These are phyloP conservation scores for Phalaenopsis equestris DNA, from an alignment of 106 monocot genomes.

Conservation along the genomic window DNA sequence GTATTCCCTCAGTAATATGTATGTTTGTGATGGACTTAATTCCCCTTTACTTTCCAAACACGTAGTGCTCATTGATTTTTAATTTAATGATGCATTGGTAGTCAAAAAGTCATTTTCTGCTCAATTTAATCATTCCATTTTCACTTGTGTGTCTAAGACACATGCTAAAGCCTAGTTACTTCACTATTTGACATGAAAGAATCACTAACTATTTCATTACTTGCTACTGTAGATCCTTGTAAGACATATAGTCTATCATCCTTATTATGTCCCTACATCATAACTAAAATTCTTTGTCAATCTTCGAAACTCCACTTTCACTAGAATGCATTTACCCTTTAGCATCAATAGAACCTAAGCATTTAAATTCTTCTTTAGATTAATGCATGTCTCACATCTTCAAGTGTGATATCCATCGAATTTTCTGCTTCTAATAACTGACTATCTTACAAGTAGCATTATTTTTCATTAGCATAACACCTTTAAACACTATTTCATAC, in stretches of 20 bases:
- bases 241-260: background rate
- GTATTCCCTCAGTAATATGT: background rate
- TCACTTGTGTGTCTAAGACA: conserved; percentile 5
- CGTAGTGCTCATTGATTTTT: background rate
- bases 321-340: background rate
- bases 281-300: background rate
- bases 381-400: background rate
- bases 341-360: conserved; percentile 2
- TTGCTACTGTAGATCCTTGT: background rate
- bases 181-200: background rate
- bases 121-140: background rate
- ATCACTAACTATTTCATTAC: background rate
- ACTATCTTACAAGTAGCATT: background rate
- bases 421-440: background rate
- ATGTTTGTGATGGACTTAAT: background rate
- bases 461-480: conserved; percentile 8
- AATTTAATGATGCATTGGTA: background rate
- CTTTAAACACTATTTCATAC: background rate
- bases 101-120: background rate
- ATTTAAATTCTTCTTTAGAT: background rate
- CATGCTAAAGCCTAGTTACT: background rate
- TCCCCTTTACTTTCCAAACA: conserved; percentile 3
- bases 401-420: background rate
- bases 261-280: background rate
- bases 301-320: conserved; percentile 4